These are phyloP conservation scores for Rosa hybrid DNA, from an alignment of 331 rosid species.

Conservation along the genomic window DNA sequence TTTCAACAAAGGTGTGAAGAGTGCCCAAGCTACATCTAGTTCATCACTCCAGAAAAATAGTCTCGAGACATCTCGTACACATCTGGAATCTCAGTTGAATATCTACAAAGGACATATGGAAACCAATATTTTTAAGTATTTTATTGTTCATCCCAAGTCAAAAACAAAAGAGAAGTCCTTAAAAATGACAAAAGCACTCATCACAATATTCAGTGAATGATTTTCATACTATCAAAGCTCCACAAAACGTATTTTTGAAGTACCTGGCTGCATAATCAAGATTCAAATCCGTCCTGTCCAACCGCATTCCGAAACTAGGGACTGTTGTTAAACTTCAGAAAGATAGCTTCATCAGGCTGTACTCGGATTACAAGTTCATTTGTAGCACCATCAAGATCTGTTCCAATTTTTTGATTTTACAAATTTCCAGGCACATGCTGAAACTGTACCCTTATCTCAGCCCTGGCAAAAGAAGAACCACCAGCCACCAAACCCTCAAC, in stretches of 20 bases:
- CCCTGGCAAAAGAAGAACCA: conserved; percentile 41
- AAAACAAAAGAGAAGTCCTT: neutral
- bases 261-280: conserved; percentile 94
- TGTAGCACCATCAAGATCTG: conserved; percentile 72
- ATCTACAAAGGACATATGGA: conserved; percentile 41
- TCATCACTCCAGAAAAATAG: conserved; percentile 86
- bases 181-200: neutral
- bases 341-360: conserved; percentile 94
- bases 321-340: conserved; percentile 80
- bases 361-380: conserved; percentile 91
- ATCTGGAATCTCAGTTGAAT: conserved; percentile 89
- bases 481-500: too few relatives aligned
- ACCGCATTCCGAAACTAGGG: conserved; percentile 84
- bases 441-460: conserved; percentile 92
- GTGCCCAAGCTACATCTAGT: conserved; percentile 83
- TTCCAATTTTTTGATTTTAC: conserved; percentile 69
- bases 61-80: conserved; percentile 88
- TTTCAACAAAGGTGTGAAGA: conserved; percentile 70
- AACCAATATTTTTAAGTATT: neutral
- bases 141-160: neutral
- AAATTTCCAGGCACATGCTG: conserved; percentile 90
- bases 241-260: neutral
- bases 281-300: conserved; percentile 80
- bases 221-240: neutral
- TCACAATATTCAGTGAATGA: neutral